Base-by-base conservation (phyloP, 306 rosid genomes). In the Cucurbita argyrosperma region DNA sequence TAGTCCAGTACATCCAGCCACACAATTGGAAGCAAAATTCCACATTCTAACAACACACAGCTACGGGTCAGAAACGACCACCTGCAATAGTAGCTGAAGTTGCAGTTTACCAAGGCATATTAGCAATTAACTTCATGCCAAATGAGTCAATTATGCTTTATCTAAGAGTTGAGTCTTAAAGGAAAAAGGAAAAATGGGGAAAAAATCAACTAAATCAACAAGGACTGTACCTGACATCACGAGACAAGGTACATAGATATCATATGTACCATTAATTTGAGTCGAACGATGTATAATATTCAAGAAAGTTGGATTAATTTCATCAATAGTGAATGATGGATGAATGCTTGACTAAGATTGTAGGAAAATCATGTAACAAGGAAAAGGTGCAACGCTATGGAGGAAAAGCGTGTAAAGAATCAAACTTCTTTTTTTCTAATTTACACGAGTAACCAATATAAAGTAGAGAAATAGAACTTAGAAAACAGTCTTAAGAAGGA, bases 21-120 rank as follows among this genome's bases (percentile, higher is more conserved):
- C 76, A 74, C 89, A 90, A 78, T 83, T 87, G 62, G 97, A 90
- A 70, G 95, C 95, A n/a, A 89, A 88, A 88, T 87, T 90, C 98
- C 90, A 88, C 98, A 94, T 94, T 77, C 78, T 81, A 74, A 72
- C 72, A 76, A 79, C 79, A 73, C 40, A 43, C 38, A 21, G 46
- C 62, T 71, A 71, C 10, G 4, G 30, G 62, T 57, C 75, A 52
- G 43, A 51, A 53, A 30, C 3, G 43, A 49, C 39, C 58, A 14
- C 45, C 58, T 69, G 74, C 73, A 49, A 46, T 47, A 12, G 56
- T 46, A 21, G 23, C 23, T 21, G 23, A 21, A 21, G 23, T 21
- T 21, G 23, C 23, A 21, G 23, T 21, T 21, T 21, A 21, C 23
- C 23, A 21, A 21, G 23, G 23, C 23, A 21, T 21, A 21, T 21